These are phyloP conservation scores for Nakazawaea pomicola DNA, from an alignment of 805 yeast species.

Conservation along the genomic window DNA sequence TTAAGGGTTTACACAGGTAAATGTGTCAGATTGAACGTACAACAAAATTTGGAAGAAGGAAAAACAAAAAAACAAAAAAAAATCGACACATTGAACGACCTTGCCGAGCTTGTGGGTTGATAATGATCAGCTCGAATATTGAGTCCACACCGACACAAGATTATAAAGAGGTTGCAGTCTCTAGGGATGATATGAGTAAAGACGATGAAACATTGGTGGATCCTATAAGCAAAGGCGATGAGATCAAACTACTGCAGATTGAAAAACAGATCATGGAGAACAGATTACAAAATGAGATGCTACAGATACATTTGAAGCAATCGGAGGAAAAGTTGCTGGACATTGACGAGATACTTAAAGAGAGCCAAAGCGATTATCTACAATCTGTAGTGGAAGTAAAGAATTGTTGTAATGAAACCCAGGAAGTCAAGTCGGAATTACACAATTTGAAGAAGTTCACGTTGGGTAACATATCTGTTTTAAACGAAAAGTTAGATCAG, in stretches of 20 bases:
- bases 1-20: no score
- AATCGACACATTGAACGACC: no score
- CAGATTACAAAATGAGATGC: slow-evolving; percentile 2
- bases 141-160: no score
- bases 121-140: no score
- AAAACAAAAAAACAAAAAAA: no score
- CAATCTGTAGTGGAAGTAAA: slow-evolving; percentile 8
- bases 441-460: neutral
- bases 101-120: no score
- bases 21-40: no score
- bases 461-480: neutral
- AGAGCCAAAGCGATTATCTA: neutral
- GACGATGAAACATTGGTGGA: neutral
- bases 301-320: neutral
- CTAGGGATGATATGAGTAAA: no score
- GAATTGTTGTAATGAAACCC: slow-evolving; percentile 2
- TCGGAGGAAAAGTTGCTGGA: slow-evolving; percentile 1
- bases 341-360: neutral
- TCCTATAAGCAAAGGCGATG: no score
- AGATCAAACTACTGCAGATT: neutral
- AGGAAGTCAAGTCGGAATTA: slow-evolving; percentile 3
- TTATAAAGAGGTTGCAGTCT: no score
- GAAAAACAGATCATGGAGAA: slow-evolving; percentile 5
- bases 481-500: slow-evolving; percentile 5
- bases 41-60: no score